Base-by-base conservation (phyloP, 2,329 filamentous ascomycete species). In the Septoria petroselini region DNA sequence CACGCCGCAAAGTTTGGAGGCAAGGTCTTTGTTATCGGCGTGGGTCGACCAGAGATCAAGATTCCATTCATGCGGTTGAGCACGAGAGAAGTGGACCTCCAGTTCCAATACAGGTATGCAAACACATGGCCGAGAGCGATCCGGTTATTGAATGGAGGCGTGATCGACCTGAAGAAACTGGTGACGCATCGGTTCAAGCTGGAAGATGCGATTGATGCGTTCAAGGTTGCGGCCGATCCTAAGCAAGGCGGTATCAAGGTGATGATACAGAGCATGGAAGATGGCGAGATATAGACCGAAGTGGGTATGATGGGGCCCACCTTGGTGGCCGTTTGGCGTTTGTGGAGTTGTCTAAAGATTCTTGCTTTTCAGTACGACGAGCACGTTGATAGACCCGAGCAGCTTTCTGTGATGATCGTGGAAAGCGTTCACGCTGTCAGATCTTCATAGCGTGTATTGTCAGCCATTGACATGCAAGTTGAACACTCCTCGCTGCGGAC, bases 191-290 rank as follows among this genome's bases (percentile, higher is more conserved):
- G 88, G 14, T 96, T 86, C 73, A 75, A 79, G 58, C 73, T 97
- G 30, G 91, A 95, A 73, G 85, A 97, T 67, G 90, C 91, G 0
- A 71, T 93, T 21, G 81, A 91, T 72, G 91, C 91, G 6, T 97
- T 97, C 70, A 83, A 90, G 73, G 93, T 88, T 33, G 89, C 91
- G 15, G 82, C 86, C 7, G 83, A 96, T 71, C 85, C 89, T 31
- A 90, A 86, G 76, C 95, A 87, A 43, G 91, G 91, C 5, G 89
- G 91, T n/a, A 96, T 97, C 72, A 97, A 97, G 78, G 91, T 96
- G 53, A 86, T 90, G 79, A 96, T 96, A 65, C 88, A 91, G 76
- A 89, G 81, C 63, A 67, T 73, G 60, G 68, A 70, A 7, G 66
- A 67, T 34, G 65, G 67, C 6, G 67, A 69, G 60, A 53, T 53